Evolutionary conservation across 176 grass and related monocot species (phyloP), one percentile per base, ranked within the genome.

Genomic region (Typha latifolia): DNA sequence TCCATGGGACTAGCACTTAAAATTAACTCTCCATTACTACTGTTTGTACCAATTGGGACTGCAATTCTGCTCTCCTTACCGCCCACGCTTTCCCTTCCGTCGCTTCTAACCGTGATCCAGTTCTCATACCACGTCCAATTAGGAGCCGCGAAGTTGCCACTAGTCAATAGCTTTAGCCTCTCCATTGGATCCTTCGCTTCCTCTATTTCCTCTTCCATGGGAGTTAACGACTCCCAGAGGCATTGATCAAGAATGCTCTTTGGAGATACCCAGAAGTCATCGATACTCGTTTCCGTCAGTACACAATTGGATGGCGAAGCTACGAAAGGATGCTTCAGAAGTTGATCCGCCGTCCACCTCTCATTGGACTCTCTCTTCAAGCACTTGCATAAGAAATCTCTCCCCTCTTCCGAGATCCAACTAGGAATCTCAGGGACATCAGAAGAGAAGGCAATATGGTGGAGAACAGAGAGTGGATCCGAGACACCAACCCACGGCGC

Each of bases 301-400:
- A 0, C 15, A 0, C 13, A 18, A 4, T 14, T 3, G 49, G 5
- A 12, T 27, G 61, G 24, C 4, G 26, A 16, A 8, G 4, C 48
- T 16, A 84, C 49, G 75, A 84, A 84, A 4, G 31, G 49, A 50
- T 84, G 81, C 4, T 47, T 12, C 1, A 82, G 84, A n/a, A 82
- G 84, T 67, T 72, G 72, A 34, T 75, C 72, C 6, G 79, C 84
- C 34, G 79, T 82, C 79, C 84, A 79, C 63, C 84, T 11, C 52
- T 86, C 53, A 2, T 1, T 1, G 15, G 79, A 66, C 19, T 87
- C 68, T 16, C 47, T 70, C 19, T 1, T 47, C 49, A 87, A 22
- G 0, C 84, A 87, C 72, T 48, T 32, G 4, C 52, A 22, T 56
- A 87, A 0, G 47, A 87, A 87, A 61, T 87, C 76, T 72, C 26